phyloP scores from a whole-genome alignment of 2,329 filamentous ascomycete species.

The Anthostomella pinea region DNA sequence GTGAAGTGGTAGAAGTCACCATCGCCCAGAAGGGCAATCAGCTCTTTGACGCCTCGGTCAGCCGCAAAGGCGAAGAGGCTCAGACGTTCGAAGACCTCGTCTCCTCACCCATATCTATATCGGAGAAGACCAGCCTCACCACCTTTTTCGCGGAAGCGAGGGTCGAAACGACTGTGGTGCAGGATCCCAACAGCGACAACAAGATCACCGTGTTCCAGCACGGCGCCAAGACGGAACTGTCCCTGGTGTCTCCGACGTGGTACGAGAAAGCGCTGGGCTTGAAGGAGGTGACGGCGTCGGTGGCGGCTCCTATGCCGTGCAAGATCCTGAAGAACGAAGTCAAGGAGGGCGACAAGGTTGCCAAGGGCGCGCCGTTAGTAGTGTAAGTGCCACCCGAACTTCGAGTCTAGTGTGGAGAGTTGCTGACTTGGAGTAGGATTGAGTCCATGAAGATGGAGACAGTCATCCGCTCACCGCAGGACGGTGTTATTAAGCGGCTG shows the following conservation, averaged over 20 bases:
- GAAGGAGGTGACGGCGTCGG: constrained; percentile 77
- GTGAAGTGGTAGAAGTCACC: constrained; percentile 55
- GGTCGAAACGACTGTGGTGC: constrained; percentile 74
- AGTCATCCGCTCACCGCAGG: constrained; percentile 73
- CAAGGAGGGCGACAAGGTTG: constrained; percentile 73
- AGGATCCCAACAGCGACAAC: constrained; percentile 46
- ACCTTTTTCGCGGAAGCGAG: constrained; percentile 81
- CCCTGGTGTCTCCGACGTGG: constrained; percentile 67
- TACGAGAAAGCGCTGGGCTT: constrained; percentile 82
- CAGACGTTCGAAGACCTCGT: constrained; percentile 45
- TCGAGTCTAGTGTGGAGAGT: background rate
- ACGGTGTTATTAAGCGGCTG: constrained; percentile 67
- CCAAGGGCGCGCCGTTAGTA: constrained; percentile 82
- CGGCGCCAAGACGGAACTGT: constrained; percentile 57
- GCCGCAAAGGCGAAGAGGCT: constrained; percentile 40
- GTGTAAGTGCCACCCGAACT: constrained; percentile 54
- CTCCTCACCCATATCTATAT: constrained; percentile 32
- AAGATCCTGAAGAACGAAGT: constrained; percentile 93
- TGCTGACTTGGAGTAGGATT: constrained; percentile 47
- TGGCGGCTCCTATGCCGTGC: constrained; percentile 94
- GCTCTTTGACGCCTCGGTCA: constrained; percentile 46
- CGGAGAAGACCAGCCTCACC: constrained; percentile 46
- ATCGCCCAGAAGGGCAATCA: constrained; percentile 47
- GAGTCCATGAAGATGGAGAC: constrained; percentile 93
- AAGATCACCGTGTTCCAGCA: constrained; percentile 76